A percentile compares a stretch with the other conserved stretches of the same genome.
phyloP scores from a whole-genome alignment of 2,329 filamentous ascomycete genomes.

The Penicillium crustosum region DNA sequence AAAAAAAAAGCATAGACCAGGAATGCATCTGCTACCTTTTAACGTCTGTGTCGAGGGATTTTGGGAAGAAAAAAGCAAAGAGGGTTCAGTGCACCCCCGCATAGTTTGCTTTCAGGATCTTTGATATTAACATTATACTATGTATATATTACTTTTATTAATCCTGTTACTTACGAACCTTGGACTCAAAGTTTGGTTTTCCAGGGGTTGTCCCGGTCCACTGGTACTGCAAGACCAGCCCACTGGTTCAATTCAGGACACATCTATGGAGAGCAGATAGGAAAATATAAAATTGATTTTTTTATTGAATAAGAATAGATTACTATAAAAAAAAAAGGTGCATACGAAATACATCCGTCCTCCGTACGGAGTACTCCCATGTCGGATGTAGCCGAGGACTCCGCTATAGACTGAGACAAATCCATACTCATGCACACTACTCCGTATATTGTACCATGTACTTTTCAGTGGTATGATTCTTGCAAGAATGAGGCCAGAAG shows the following conservation, averaged over 20 bases:
- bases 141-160: neutral
- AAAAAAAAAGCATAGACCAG: slow-evolving; percentile 20
- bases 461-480: neutral
- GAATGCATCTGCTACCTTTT: slow-evolving; percentile 8
- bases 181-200: neutral
- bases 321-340: neutral
- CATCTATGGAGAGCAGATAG: neutral
- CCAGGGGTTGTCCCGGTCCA: neutral
- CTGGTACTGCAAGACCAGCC: neutral
- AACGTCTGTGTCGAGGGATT: neutral
- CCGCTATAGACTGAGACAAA: neutral
- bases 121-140: neutral
- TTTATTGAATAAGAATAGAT: neutral
- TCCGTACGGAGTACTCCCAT: neutral
- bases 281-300: neutral
- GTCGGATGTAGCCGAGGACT: neutral
- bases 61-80: neutral
- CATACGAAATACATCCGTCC: too few species aligned
- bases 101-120: slow-evolving; percentile 5
- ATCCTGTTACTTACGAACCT: neutral
- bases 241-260: neutral
- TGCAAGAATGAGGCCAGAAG: neutral
- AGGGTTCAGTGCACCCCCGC: slow-evolving; percentile 15
- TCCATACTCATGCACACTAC: neutral
- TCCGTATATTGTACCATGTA: neutral